phyloP scores from a whole-genome alignment of 345 rosid species.

The Cochlearia excelsa region DNA sequence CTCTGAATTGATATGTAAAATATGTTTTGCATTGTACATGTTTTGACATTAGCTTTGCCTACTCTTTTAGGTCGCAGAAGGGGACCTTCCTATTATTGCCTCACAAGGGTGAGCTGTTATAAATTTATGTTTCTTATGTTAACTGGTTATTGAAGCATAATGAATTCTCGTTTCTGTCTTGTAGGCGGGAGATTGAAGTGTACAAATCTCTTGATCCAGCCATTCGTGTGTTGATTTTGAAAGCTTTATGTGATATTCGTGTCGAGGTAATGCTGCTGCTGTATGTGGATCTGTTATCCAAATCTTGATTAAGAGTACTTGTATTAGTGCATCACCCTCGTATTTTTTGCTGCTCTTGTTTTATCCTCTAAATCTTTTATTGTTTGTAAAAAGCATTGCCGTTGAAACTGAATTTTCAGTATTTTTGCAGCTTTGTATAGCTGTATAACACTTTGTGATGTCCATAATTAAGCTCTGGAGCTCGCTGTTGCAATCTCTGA shows the following conservation, averaged over 20 bases:
- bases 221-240: slow-evolving; percentile 90
- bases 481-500: slow-evolving; percentile 75
- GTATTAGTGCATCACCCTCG: background rate
- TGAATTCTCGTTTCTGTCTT: slow-evolving; percentile 35
- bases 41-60: slow-evolving; percentile 35
- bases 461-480: slow-evolving; percentile 19
- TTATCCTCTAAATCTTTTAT: background rate
- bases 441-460: slow-evolving; percentile 14
- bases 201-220: slow-evolving; percentile 92
- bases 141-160: slow-evolving; percentile 16
- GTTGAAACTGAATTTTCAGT: slow-evolving; percentile 12
- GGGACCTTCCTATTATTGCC: slow-evolving; percentile 93
- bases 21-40: slow-evolving; percentile 16
- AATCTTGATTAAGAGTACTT: slow-evolving; percentile 6
- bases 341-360: slow-evolving; percentile 9
- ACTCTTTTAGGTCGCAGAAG: slow-evolving; percentile 82
- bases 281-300: background rate
- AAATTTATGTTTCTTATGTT: slow-evolving; percentile 20
- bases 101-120: slow-evolving; percentile 82
- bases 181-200: slow-evolving; percentile 72
- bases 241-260: slow-evolving; percentile 96
- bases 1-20: slow-evolving; percentile 28
- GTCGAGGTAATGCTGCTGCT: slow-evolving; percentile 69
- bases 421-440: slow-evolving; percentile 9
- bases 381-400: background rate